Evolutionary conservation across 139 green algal genomes (phyloP), one percentile per base, ranked within the genome.

Genomic region (Eudorina sp.): DNA sequence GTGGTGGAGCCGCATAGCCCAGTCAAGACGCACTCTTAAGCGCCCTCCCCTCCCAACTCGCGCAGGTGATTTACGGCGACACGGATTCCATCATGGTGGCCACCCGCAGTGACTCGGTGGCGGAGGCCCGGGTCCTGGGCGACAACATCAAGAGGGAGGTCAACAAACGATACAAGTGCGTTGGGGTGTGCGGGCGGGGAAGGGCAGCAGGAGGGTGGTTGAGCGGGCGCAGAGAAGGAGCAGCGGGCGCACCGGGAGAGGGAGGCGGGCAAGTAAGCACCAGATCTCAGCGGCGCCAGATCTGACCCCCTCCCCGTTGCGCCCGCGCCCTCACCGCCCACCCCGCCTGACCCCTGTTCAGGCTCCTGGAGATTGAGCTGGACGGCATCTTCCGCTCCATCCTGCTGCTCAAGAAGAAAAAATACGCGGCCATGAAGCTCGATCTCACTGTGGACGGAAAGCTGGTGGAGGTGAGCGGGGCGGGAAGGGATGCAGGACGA

Each of bases 381-480:
- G 98, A 99, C 83, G 98, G 95, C 69, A 88, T 99, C 58, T 99
- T 96, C 94, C 95, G 96, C 88, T 93, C 94, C 88, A 98, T 99
- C 95, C 93, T 99, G 91, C 95, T 99, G 92, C 96, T 99, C 13
- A 99, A 99, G 95, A 99, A 99, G 96, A 99, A 99, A 91, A 99
- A 99, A 94, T 99, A 99, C 89, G 98, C 98, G 8, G 96, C 95
- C 31, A 84, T 99, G 34, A 98, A 98, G 94, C 83, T 99, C 46
- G 94, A 97, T 85, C 83, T 66, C 8, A 81, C 38, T 62, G 84
- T 84, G 43, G 90, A 94, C 53, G 94, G 92, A n/a, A 85, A 27
- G 18, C 79, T 92, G 34, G 55, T 84, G n/a, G 93, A 96, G 95
- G 93, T 96, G 43, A 82, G 91, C 9, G 53, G 69, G 27, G 74